Evolutionary conservation across 495 filamentous ascomycete species (phyloP), one percentile per base, ranked within the genome.

Genomic region (Talaromyces wortmannii): DNA sequence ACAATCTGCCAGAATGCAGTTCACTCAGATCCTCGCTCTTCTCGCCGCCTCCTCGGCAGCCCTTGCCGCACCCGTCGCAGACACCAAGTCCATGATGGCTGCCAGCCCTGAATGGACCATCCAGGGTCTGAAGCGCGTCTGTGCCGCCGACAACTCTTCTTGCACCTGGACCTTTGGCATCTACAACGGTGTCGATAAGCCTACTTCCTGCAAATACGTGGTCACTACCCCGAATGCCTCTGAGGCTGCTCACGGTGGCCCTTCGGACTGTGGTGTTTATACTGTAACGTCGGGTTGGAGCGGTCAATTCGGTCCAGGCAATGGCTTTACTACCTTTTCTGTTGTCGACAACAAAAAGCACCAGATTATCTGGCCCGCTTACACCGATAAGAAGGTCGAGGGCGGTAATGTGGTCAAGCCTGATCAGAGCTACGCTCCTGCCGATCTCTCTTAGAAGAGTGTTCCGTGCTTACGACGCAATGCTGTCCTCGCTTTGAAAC

Each of bases 201-300:
- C 53, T 17, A 72, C 68, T 16, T 4, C 45, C 36, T 75, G 71
- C 60, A 59, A 57, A 42, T 80, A 71, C 63, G 70, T 67, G 56
- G 74, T 81, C 47, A 66, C 61, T 12, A 70, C 63, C 48, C 45
- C 59, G 7, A 63, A 63, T 29, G 78, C 78, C 51, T 74, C 66
- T 64, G 63, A 64, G 17, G 59, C 70, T 17, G 23, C 23, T 40
- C 63, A 67, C 48, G 74, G 72, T 46, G 67, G 61, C 30, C 68
- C 70, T 18, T 55, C 64, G 56, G 59, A 23, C 33, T 82, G 78
- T 64, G 79, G 77, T 31, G 62, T 59, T 45, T 82, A 66, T 67
- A 79, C 72, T 55, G 57, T 83, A 53, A 81, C 70, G 46, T 76
- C 75, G 13, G 68, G 67, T 62, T 83, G 79, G 80, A 81, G 78